Percentiles rank a stretch among this genome's conserved stretches.
These are phyloP conservation scores for Aechmea fasciata DNA, from an alignment of 176 grass and related monocot species.

Conservation along the genomic window DNA sequence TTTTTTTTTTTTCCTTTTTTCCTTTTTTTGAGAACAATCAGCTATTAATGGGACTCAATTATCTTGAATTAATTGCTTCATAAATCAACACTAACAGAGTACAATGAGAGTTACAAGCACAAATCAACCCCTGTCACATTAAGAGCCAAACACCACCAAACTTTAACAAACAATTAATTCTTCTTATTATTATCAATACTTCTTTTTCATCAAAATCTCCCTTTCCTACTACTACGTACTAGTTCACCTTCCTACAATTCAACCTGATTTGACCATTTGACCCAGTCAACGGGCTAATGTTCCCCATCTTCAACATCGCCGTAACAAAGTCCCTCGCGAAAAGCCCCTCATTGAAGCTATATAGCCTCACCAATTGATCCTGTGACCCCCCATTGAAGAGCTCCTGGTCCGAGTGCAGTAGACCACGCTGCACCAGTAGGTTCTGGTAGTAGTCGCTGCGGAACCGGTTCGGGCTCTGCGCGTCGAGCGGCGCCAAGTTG, in stretches of 20 bases:
- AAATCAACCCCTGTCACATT: no score
- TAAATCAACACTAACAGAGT: no score
- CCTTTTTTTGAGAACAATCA: no score
- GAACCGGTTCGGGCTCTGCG: slow-evolving; percentile 27
- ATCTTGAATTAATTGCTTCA: no score
- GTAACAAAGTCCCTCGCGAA: slow-evolving; percentile 47
- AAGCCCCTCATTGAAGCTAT: slow-evolving; percentile 23
- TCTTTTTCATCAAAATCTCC: not conserved
- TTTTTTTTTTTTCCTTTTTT: no score
- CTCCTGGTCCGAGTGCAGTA: slow-evolving; percentile 73
- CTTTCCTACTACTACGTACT: slow-evolving; percentile 8
- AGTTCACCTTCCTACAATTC: slow-evolving; percentile 72
- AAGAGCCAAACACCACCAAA: no score
- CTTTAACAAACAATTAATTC: no score
- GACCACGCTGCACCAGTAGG: slow-evolving; percentile 24
- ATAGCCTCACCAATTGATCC: slow-evolving; percentile 31
- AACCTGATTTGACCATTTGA: slow-evolving; percentile 47
- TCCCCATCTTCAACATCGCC: slow-evolving; percentile 61
- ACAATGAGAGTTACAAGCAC: no score
- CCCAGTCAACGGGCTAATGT: slow-evolving; percentile 50
- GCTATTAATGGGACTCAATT: no score
- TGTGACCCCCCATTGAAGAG: slow-evolving; percentile 40
- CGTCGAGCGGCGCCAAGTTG: slow-evolving; percentile 49
- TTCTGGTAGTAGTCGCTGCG: slow-evolving; percentile 65
- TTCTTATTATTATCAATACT: no score